Conservation (phyloP, 1,284 basidiomycete species). For the Neolentinus lepideus region DNA sequence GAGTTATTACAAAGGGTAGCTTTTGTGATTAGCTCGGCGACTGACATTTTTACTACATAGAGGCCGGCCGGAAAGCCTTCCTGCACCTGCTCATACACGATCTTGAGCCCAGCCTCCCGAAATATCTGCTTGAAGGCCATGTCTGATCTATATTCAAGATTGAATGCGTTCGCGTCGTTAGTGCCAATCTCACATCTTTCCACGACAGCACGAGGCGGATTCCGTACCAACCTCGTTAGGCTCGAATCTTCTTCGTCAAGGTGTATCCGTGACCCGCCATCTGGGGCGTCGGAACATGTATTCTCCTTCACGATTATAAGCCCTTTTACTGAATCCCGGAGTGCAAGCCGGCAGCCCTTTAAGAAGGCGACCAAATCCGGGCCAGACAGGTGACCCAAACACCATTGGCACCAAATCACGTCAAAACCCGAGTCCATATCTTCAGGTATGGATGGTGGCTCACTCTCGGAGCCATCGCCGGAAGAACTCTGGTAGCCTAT, state of each 20-base stretch:
- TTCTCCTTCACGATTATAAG: slow-evolving; percentile 91
- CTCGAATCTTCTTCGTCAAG: slow-evolving; percentile 88
- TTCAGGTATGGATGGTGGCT: slow-evolving; percentile 21
- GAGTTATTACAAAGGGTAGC: neutral
- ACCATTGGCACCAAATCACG: slow-evolving; percentile 94
- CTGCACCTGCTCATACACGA: slow-evolving; percentile 70
- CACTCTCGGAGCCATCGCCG: slow-evolving; percentile 5
- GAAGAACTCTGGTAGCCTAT: slow-evolving; percentile 43
- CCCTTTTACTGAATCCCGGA: slow-evolving; percentile 42
- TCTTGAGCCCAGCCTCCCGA: slow-evolving; percentile 52
- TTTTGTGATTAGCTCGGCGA: slow-evolving; percentile 1
- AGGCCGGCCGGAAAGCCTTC: slow-evolving; percentile 75
- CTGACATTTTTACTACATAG: slow-evolving; percentile 80
- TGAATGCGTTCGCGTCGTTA: neutral
- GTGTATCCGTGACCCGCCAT: slow-evolving; percentile 46
- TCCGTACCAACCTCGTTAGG: slow-evolving; percentile 57
- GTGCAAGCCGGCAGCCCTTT: slow-evolving; percentile 45
- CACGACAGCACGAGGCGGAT: neutral
- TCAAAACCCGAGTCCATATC: slow-evolving; percentile 56
- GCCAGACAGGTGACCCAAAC: slow-evolving; percentile 82
- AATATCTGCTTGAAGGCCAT: slow-evolving; percentile 76
- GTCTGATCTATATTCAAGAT: slow-evolving; percentile 58
- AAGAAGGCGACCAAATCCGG: slow-evolving; percentile 75
- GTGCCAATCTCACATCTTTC: neutral
- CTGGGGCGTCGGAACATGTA: slow-evolving; percentile 55